Evolutionary conservation across 177 flowering plant genomes (phyloP).

Genomic region (Vitis hybrid): DNA sequence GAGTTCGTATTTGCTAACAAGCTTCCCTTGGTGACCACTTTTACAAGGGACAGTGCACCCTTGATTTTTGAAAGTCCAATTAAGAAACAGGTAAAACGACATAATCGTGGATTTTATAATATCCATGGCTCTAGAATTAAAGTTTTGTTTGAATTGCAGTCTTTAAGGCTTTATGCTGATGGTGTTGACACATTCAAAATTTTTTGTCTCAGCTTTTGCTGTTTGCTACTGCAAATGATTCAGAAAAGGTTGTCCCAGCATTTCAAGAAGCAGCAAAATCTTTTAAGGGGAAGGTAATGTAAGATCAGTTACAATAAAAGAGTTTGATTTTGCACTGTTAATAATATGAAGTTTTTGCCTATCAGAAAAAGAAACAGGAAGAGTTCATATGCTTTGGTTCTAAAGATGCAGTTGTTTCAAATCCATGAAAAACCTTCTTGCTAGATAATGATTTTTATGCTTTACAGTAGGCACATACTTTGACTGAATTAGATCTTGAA

Average conservation of each 20-base stretch:
- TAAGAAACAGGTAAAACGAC: slow-evolving; percentile 74
- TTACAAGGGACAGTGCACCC: slow-evolving; percentile 83
- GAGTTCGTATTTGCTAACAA: slow-evolving; percentile 83
- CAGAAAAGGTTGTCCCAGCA: slow-evolving; percentile 52
- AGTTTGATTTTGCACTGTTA: background rate
- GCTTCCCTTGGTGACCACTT: slow-evolving; percentile 74
- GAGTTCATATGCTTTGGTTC: too few species aligned
- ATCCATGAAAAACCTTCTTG: too few species aligned
- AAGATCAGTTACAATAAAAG: background rate
- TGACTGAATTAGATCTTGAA: too few species aligned
- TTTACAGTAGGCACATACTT: too few species aligned
- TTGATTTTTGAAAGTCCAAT: slow-evolving; percentile 73
- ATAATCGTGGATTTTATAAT: background rate
- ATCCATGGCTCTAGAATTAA: background rate
- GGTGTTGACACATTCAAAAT: slow-evolving; percentile 6
- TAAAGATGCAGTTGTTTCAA: too few species aligned
- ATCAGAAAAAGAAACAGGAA: background rate
- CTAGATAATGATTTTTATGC: too few species aligned
- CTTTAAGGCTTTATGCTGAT: background rate
- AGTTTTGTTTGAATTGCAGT: background rate
- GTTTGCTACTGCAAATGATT: slow-evolving; percentile 64
- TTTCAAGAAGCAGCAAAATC: slow-evolving; percentile 78
- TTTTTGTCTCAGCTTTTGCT: slow-evolving; percentile 57
- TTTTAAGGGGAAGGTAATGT: slow-evolving; percentile 90
- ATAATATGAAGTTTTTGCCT: too few species aligned